Conservation (phyloP, 2,329 filamentous ascomycete species). For the Juglanconis oblonga region DNA sequence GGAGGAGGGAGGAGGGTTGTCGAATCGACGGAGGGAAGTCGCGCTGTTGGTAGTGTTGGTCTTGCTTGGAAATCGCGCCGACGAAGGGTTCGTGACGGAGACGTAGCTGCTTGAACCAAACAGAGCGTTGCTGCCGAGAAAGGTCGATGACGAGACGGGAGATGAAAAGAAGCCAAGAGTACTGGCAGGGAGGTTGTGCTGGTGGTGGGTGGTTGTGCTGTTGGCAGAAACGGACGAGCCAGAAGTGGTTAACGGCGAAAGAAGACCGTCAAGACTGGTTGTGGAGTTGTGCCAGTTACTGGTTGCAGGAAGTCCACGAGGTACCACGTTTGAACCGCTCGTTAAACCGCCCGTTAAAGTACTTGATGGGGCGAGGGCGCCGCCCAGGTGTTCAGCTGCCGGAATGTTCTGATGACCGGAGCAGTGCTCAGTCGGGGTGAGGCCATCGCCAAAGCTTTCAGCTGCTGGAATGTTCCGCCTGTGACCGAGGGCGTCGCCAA, state of each 20-base stretch:
- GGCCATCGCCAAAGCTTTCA: neutral
- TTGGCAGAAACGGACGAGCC: neutral
- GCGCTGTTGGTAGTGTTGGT: neutral
- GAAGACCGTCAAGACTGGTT: neutral
- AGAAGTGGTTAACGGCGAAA: neutral
- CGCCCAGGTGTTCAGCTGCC: neutral
- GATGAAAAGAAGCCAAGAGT: neutral
- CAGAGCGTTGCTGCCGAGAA: neutral
- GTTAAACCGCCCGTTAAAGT: too few relatives aligned
- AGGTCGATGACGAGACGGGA: neutral
- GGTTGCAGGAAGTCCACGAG: neutral
- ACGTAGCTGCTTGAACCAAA: neutral
- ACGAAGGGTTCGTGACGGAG: neutral
- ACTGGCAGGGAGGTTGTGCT: neutral
- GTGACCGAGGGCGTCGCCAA: neutral
- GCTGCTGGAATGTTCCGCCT: neutral
- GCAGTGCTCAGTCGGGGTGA: neutral
- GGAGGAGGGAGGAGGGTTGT: neutral
- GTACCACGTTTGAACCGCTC: neutral
- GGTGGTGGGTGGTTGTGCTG: neutral
- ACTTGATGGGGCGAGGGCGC: too few relatives aligned
- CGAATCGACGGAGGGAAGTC: neutral
- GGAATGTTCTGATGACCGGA: neutral
- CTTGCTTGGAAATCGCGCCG: neutral
- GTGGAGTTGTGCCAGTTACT: neutral